Evolutionary conservation across 352 stramenopile species (phyloP).

Genomic region (Globisporangium emineosum): DNA sequence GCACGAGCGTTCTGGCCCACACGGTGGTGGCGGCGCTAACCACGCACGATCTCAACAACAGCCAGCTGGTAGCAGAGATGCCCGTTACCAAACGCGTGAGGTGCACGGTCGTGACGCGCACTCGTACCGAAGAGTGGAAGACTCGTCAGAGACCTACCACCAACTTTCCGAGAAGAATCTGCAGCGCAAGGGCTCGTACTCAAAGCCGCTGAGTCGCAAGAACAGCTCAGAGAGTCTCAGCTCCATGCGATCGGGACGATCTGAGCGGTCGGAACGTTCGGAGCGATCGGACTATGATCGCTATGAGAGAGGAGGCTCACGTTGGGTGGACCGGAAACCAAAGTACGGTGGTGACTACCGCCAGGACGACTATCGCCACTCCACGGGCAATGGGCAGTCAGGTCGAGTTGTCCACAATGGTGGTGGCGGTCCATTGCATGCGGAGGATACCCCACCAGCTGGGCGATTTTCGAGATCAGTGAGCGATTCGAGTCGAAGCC

Average conservation of each 20-base stretch:
- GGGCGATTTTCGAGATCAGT: conserved; percentile 10
- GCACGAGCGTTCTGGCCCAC: conserved; percentile 1
- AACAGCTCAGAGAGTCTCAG: conserved; percentile 56
- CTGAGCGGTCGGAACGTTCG: conserved; percentile 29
- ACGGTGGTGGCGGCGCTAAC: neutral
- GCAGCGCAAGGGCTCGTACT: conserved; percentile 13
- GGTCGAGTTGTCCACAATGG: neutral
- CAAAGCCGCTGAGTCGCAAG: conserved; percentile 36
- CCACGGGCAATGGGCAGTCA: conserved; percentile 2
- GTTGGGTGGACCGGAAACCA: conserved; percentile 5
- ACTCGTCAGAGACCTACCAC: conserved; percentile 21
- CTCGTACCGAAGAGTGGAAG: conserved; percentile 23
- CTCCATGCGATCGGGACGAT: conserved; percentile 45
- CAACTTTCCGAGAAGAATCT: conserved; percentile 20
- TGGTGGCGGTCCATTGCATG: neutral
- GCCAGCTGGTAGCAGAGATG: conserved; percentile 9
- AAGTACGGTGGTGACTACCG: conserved; percentile 9
- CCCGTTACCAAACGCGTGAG: conserved; percentile 15
- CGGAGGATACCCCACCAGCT: neutral
- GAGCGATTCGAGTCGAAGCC: conserved; percentile 10
- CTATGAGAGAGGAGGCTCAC: neutral
- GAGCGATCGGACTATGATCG: conserved; percentile 21
- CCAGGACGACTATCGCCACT: conserved; percentile 17
- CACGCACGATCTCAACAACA: conserved; percentile 2
- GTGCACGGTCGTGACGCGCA: conserved; percentile 12